Evolutionary conservation across 2,329 filamentous ascomycete genomes (phyloP).

Genomic region (Penicillium sp.): DNA sequence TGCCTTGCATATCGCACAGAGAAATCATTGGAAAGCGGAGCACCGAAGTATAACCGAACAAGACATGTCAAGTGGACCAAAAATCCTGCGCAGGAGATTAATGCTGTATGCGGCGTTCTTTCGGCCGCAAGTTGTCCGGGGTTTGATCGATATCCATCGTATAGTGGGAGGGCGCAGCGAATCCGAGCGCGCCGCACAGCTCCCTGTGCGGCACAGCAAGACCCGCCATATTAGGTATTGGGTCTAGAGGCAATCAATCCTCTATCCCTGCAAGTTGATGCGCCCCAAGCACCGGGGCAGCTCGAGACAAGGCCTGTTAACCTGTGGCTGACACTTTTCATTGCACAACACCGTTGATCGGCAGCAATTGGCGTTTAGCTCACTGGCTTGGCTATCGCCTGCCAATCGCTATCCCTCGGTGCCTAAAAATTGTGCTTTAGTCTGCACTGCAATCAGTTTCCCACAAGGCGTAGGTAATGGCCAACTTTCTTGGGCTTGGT

Average conservation of each 20-base stretch:
- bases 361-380: constrained; percentile 13
- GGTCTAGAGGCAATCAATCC: constrained; percentile 9
- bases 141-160: constrained; percentile 1
- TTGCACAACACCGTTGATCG: constrained; percentile 13
- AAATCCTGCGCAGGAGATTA: constrained; percentile 1
- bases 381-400: constrained; percentile 9
- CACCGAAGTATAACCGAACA: not conserved
- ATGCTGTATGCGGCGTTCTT: not conserved
- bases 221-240: constrained; percentile 18
- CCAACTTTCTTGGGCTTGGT: not conserved
- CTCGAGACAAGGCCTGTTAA: not conserved
- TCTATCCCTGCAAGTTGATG: constrained; percentile 11
- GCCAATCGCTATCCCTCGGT: constrained; percentile 19
- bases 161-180: constrained; percentile 13
- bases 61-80: not conserved
- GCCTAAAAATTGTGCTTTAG: constrained; percentile 17
- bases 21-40: constrained; percentile 7
- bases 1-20: constrained; percentile 19
- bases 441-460: constrained; percentile 9
- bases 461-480: not conserved
- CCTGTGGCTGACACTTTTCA: constrained; percentile 2
- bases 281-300: constrained; percentile 8
- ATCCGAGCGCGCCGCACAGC: constrained; percentile 8
- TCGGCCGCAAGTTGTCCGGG: constrained; percentile 1
- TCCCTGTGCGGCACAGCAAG: constrained; percentile 15